phyloP scores from a whole-genome alignment of 2,329 filamentous ascomycete genomes.

The Pseudogymnoascus sp. region DNA sequence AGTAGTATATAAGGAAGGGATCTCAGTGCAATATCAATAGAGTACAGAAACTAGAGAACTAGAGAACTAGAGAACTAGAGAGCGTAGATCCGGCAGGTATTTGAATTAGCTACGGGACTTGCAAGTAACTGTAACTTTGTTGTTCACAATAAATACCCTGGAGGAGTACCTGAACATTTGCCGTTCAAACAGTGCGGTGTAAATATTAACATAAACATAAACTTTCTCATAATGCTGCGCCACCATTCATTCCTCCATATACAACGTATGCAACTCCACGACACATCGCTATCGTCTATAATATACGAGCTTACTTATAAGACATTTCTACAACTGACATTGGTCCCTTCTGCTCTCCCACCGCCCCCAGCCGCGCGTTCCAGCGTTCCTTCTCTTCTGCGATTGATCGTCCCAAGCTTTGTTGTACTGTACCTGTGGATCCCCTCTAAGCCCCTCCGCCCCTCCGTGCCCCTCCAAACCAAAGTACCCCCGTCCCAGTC shows the following conservation, averaged over 20 bases:
- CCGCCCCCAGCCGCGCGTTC: neutral
- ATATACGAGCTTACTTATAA: neutral
- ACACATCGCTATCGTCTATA: neutral
- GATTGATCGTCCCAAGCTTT: neutral
- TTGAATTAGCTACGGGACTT: neutral
- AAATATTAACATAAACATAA: too few relatives aligned
- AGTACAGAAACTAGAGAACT: too few relatives aligned
- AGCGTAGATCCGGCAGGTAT: neutral
- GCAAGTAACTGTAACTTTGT: too few relatives aligned
- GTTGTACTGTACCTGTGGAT: neutral
- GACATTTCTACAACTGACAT: neutral
- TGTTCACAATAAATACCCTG: too few relatives aligned
- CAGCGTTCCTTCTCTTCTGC: neutral
- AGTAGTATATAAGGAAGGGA: neutral
- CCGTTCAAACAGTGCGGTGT: too few relatives aligned
- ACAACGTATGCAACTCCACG: neutral
- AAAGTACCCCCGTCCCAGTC: neutral
- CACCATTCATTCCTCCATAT: neutral
- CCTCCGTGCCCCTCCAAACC: too few relatives aligned
- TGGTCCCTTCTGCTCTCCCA: neutral
- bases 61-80: too few relatives aligned
- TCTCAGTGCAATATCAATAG: neutral
- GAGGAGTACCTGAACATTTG: too few relatives aligned
- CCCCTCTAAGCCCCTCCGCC: neutral
- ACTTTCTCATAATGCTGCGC: neutral